Base-by-base conservation (phyloP, 1,284 basidiomycete genomes). In the Trametes pubescens region DNA sequence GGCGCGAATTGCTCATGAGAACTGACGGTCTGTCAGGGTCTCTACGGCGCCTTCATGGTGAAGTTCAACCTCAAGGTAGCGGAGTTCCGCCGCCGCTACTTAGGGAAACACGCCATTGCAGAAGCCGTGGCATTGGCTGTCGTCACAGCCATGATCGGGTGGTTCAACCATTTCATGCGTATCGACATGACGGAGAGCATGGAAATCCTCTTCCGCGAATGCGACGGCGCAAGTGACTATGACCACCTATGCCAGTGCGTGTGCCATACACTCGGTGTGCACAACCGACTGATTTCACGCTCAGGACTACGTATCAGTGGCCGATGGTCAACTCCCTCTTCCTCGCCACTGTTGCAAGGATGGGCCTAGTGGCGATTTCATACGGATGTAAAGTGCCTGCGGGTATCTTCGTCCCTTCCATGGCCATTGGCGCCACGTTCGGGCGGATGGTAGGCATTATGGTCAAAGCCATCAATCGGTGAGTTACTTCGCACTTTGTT, bases 121-220 rank as follows among this genome's bases (percentile, higher is more conserved):
- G 98, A 99, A 77, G 98, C 94, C 0, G 91, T 98, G 26, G 82
- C 85, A 0, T 85, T 99, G 9, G 96, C 97, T 1, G 85, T 86
- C 1, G 71, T 99, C 46, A 99, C 98, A 0, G 97, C 96, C 0
- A 84, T 97, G 71, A 86, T 99, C 63, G 93, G 94, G 2, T 99
- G 97, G 77, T 92, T 92, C 72, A 99, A 99, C 78, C 90, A 93
- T 62, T 99, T 99, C 79, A 79, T 99, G 62, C 86, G 96, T 54
- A 94, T 99, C 55, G 98, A 99, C 77, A 99, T 99, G 98, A 99
- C 96, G 1, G 95, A 98, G 74, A 94, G 91, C 76, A 90, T 99
- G 86, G 90, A 94, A n/a, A 91, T 99, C 64, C 84, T 99, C 38
- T 99, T 99, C 78, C 86, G 93, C 65, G 97, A 99, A 75, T 99